Evolutionary conservation across 495 filamentous ascomycete genomes (phyloP).

Genomic region (Tuber indicum): DNA sequence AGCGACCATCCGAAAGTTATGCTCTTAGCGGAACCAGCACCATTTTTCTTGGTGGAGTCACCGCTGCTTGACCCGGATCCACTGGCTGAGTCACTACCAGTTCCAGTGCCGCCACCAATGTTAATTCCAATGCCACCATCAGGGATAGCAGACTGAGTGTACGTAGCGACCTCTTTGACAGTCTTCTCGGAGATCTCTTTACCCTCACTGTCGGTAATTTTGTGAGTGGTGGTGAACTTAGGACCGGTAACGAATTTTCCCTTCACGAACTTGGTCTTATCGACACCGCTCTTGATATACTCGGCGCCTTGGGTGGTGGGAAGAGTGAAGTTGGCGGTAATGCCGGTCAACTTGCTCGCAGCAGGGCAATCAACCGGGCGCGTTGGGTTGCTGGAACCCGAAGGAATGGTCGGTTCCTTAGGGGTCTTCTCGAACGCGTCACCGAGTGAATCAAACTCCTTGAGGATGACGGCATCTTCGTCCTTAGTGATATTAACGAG

Average conservation of each 20-base stretch:
- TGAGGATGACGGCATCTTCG: constrained; percentile 54
- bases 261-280: constrained; percentile 32
- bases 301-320: constrained; percentile 34
- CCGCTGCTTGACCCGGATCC: neutral
- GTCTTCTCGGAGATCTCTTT: constrained; percentile 24
- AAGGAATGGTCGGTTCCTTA: constrained; percentile 23
- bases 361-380: constrained; percentile 35
- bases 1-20: constrained; percentile 29
- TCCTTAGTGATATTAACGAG: constrained; percentile 59
- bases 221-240: constrained; percentile 16
- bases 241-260: constrained; percentile 35
- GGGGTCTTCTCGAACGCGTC: constrained; percentile 31
- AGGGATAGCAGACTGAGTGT: constrained; percentile 21
- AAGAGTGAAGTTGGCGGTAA: constrained; percentile 39
- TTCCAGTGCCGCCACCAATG: constrained; percentile 39
- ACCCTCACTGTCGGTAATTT: constrained; percentile 24
- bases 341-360: constrained; percentile 27
- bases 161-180: constrained; percentile 20
- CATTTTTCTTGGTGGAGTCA: neutral
- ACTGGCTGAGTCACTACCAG: constrained; percentile 18
- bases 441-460: constrained; percentile 71
- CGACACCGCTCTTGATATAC: constrained; percentile 36
- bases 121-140: constrained; percentile 37
- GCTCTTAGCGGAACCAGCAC: constrained; percentile 15
- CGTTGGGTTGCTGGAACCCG: constrained; percentile 15